phyloP scores from a whole-genome alignment of 306 rosid genomes.

The Canavalia gladiata region DNA sequence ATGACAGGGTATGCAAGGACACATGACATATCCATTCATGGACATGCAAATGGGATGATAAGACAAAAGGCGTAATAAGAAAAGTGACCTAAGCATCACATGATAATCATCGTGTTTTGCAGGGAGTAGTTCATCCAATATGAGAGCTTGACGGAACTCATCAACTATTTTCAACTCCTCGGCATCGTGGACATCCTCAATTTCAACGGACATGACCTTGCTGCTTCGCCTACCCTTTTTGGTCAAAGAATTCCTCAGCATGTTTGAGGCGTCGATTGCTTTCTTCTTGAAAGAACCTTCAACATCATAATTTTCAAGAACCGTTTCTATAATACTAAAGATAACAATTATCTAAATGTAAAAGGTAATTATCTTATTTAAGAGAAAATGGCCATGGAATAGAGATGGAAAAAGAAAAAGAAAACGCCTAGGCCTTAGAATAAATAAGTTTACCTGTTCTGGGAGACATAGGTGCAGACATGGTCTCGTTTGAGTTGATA shows the following conservation, averaged over 20 bases:
- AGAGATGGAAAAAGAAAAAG: background rate
- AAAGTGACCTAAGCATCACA: slow-evolving; percentile 77
- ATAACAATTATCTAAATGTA: background rate
- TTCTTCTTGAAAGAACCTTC: slow-evolving; percentile 70
- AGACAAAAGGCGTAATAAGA: background rate
- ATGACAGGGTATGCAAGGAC: slow-evolving; percentile 15
- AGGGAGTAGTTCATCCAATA: slow-evolving; percentile 81
- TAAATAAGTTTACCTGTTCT: slow-evolving; percentile 36
- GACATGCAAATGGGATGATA: background rate
- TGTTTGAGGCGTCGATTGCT: slow-evolving; percentile 73
- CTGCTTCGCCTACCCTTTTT: slow-evolving; percentile 81
- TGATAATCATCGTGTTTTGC: slow-evolving; percentile 92
- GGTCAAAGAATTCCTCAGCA: slow-evolving; percentile 65
- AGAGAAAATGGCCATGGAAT: slow-evolving; percentile 6
- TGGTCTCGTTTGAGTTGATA: slow-evolving; percentile 39
- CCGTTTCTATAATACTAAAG: slow-evolving; percentile 11
- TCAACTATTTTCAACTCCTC: slow-evolving; percentile 84
- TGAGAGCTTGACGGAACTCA: slow-evolving; percentile 77
- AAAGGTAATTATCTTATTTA: background rate
- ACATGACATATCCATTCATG: background rate
- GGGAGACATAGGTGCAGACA: slow-evolving; percentile 60
- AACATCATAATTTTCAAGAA: slow-evolving; percentile 44
- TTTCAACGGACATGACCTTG: slow-evolving; percentile 77
- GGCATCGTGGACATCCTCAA: slow-evolving; percentile 78
- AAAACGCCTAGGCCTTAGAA: background rate